Conservation (phyloP, 2,329 filamentous ascomycete species). For the Monosporascus sp. region DNA sequence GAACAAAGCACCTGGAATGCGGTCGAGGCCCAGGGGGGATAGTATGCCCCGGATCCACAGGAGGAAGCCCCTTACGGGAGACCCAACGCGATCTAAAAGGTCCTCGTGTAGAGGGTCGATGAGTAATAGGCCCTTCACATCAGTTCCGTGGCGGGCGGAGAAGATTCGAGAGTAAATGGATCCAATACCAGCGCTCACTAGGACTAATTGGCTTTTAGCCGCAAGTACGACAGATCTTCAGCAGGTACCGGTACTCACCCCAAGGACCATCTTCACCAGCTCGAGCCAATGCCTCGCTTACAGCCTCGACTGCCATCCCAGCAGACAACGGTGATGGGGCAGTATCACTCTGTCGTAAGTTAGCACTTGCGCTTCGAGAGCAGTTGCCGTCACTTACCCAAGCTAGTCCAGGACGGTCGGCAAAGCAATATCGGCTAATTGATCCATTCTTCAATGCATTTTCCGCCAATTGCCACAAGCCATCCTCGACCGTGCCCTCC, state of each 20-base stretch:
- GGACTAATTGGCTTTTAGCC: slow-evolving; percentile 37
- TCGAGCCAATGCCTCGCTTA: slow-evolving; percentile 78
- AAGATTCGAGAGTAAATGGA: slow-evolving; percentile 90
- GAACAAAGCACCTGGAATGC: slow-evolving; percentile 75
- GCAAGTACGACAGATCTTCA: background rate
- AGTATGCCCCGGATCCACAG: slow-evolving; percentile 84
- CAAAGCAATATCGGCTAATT: slow-evolving; percentile 88
- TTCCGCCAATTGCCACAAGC: slow-evolving; percentile 75
- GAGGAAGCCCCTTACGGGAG: slow-evolving; percentile 67
- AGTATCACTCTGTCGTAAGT: slow-evolving; percentile 60
- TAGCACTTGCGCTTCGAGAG: slow-evolving; percentile 28
- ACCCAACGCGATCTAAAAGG: slow-evolving; percentile 63
- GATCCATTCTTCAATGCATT: slow-evolving; percentile 71
- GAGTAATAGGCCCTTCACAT: slow-evolving; percentile 74
- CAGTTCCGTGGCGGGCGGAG: slow-evolving; percentile 70
- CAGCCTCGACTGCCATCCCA: slow-evolving; percentile 83
- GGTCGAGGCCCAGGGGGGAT: slow-evolving; percentile 80
- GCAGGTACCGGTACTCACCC: slow-evolving; percentile 26
- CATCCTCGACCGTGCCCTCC: slow-evolving; percentile 71
- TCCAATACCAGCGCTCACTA: slow-evolving; percentile 81
- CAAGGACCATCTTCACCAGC: slow-evolving; percentile 83
- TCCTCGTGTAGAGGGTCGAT: slow-evolving; percentile 90
- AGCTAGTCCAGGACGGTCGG: slow-evolving; percentile 83
- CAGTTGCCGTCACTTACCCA: slow-evolving; percentile 46
- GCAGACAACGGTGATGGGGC: slow-evolving; percentile 90